A percentile compares a stretch with the other conserved stretches of the same genome.
These are phyloP conservation scores for Ophiostoma sp. DNA, from an alignment of 2,329 filamentous ascomycete species.

Conservation along the genomic window DNA sequence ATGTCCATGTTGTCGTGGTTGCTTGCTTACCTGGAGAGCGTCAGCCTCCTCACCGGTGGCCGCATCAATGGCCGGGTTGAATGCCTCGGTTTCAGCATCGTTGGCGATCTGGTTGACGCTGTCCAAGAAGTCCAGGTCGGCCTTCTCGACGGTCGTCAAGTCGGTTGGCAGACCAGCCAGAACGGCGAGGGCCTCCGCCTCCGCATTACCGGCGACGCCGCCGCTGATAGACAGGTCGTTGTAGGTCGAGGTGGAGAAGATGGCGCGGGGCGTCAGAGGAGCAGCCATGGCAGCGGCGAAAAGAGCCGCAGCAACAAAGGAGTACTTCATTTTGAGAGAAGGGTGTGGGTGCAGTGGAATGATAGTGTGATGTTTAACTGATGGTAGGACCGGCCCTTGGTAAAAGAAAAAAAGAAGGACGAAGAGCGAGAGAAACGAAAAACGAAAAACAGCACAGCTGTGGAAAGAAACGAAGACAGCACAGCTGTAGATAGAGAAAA, in stretches of 20 bases:
- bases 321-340: slow-evolving; percentile 10
- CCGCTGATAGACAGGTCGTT: slow-evolving; percentile 6
- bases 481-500: neutral
- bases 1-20: neutral
- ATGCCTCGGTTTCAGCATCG: slow-evolving; percentile 1
- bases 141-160: neutral
- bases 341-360: neutral
- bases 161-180: neutral
- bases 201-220: neutral
- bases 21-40: neutral
- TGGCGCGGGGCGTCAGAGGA: neutral
- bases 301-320: neutral
- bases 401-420: neutral
- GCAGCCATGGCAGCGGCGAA: slow-evolving; percentile 4
- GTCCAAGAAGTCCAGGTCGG: slow-evolving; percentile 2
- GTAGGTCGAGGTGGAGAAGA: slow-evolving; percentile 4
- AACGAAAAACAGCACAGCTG: neutral
- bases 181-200: neutral
- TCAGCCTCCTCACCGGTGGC: slow-evolving; percentile 2
- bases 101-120: slow-evolving; percentile 7
- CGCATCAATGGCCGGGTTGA: neutral
- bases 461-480: neutral
- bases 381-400: neutral
- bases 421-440: neutral
- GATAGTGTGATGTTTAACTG: neutral